A percentile compares a stretch with the other conserved stretches of the same genome.
Evolutionary conservation across 108 stramenopile genomes (phyloP).

Genomic region (Licmophora abbreviata): DNA sequence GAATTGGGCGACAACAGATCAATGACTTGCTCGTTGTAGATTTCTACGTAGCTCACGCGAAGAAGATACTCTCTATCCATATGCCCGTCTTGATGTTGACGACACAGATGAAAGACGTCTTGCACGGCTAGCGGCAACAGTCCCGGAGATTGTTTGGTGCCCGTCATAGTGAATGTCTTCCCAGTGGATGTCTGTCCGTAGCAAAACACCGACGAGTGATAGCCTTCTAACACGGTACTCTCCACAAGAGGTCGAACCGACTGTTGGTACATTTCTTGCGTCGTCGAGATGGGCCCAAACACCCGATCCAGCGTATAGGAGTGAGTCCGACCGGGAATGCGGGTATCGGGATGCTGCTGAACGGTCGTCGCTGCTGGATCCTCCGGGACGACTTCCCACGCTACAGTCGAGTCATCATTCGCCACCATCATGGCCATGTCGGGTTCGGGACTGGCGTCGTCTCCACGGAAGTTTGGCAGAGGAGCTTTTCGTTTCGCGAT

Average conservation of each 20-base stretch:
- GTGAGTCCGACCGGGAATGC: constrained; percentile 36
- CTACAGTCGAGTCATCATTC: background rate
- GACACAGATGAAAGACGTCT: constrained; percentile 55
- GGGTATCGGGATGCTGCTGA: constrained; percentile 17
- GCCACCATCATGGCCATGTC: background rate
- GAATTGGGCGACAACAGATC: constrained; percentile 69
- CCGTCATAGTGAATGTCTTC: constrained; percentile 81
- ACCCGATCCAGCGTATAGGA: constrained; percentile 60
- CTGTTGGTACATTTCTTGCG: constrained; percentile 37
- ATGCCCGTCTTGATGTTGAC: constrained; percentile 11
- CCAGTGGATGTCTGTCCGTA: constrained; percentile 86
- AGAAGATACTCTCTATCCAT: constrained; percentile 60
- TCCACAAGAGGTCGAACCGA: constrained; percentile 38
- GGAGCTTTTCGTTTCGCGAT: constrained; percentile 1
- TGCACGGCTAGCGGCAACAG: constrained; percentile 56
- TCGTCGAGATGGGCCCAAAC: constrained; percentile 34
- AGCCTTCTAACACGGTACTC: constrained; percentile 83
- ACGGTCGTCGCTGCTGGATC: too few species aligned
- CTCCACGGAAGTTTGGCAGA: too few species aligned
- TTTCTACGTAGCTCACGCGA: constrained; percentile 89
- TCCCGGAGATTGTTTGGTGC: constrained; percentile 39
- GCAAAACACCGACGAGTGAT: constrained; percentile 89
- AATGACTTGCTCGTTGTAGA: constrained; percentile 88
- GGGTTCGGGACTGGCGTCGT: background rate
- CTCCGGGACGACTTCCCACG: constrained; percentile 33